phyloP scores from a whole-genome alignment of 1,284 basidiomycete genomes.

The Ustilago bromivora region DNA sequence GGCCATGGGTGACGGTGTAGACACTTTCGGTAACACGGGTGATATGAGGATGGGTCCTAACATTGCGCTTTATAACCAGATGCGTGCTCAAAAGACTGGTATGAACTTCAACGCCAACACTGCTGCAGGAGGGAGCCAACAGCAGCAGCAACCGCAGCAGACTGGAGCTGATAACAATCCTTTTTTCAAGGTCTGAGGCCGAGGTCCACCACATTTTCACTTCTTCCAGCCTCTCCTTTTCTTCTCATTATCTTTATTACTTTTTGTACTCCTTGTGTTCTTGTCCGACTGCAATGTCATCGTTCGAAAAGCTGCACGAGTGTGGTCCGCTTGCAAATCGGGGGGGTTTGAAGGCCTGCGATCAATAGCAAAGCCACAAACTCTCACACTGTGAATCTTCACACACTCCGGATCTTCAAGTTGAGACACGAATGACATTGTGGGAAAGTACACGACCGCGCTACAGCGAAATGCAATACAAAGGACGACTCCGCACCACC shows the following conservation, averaged over 20 bases:
- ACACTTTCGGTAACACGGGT: constrained; percentile 69
- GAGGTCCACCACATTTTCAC: background rate
- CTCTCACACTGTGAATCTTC: background rate
- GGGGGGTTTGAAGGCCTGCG: background rate
- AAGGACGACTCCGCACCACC: background rate
- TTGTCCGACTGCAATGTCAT: constrained; percentile 6
- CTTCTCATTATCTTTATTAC: constrained; percentile 1
- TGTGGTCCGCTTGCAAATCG: background rate
- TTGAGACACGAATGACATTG: background rate
- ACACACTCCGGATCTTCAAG: background rate
- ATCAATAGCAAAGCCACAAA: background rate
- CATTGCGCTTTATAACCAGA: constrained; percentile 43
- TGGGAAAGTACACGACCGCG: background rate
- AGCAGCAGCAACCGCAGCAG: constrained; percentile 19
- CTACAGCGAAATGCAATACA: background rate
- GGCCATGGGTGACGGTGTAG: constrained; percentile 65
- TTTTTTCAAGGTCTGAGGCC: constrained; percentile 55
- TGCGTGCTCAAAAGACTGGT: constrained; percentile 55
- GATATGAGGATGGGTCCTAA: constrained; percentile 66
- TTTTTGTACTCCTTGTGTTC: background rate
- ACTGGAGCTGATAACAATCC: constrained; percentile 47
- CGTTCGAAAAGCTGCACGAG: background rate
- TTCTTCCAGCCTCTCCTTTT: background rate
- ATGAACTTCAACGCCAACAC: constrained; percentile 49
- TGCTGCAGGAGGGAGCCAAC: background rate